A percentile compares a stretch with the other conserved stretches of the same genome.
Conservation (phyloP, 192 early-diverging fungal species). For the Coemansia sp. region DNA sequence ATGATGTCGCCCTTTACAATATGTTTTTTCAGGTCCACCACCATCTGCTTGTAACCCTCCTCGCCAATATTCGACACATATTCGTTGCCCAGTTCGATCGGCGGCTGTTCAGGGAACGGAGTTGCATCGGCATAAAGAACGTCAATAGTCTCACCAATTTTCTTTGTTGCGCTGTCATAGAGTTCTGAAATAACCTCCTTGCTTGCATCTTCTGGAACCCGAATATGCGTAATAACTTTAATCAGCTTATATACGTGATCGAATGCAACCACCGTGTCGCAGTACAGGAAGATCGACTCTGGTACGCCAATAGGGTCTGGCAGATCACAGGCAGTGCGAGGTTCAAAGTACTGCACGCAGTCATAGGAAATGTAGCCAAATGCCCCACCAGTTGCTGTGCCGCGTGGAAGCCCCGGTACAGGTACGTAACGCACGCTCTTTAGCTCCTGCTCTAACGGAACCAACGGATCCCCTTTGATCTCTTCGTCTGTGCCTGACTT, state of each 20-base stretch:
- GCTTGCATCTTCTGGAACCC: slow-evolving; percentile 61
- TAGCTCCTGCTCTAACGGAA: slow-evolving; percentile 83
- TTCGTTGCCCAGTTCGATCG: slow-evolving; percentile 65
- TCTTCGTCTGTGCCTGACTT: slow-evolving; percentile 72
- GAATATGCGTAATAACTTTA: slow-evolving; percentile 89
- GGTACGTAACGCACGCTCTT: slow-evolving; percentile 70
- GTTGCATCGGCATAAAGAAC: slow-evolving; percentile 69
- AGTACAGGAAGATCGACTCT: slow-evolving; percentile 91
- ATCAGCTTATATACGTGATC: slow-evolving; percentile 91
- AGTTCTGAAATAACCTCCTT: slow-evolving; percentile 55
- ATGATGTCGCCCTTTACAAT: slow-evolving; percentile 97
- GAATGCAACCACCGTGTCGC: slow-evolving; percentile 94
- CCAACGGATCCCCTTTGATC: slow-evolving; percentile 80
- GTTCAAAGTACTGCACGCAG: slow-evolving; percentile 98
- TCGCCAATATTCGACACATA: slow-evolving; percentile 87
- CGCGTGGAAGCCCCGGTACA: slow-evolving; percentile 75
- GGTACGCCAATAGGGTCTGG: slow-evolving; percentile 86
- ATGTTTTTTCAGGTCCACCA: slow-evolving; percentile 80
- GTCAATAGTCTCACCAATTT: slow-evolving; percentile 68
- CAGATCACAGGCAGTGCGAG: slow-evolving; percentile 75
- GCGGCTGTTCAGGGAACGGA: slow-evolving; percentile 77
- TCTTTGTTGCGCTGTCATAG: slow-evolving; percentile 69
- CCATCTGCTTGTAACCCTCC: slow-evolving; percentile 87
- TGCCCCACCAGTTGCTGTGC: slow-evolving; percentile 74
- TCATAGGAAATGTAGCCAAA: slow-evolving; percentile 98